Percentiles rank a stretch among this genome's conserved stretches.
phyloP scores from a whole-genome alignment of 768 basidiomycete genomes.

The Mycena metata region DNA sequence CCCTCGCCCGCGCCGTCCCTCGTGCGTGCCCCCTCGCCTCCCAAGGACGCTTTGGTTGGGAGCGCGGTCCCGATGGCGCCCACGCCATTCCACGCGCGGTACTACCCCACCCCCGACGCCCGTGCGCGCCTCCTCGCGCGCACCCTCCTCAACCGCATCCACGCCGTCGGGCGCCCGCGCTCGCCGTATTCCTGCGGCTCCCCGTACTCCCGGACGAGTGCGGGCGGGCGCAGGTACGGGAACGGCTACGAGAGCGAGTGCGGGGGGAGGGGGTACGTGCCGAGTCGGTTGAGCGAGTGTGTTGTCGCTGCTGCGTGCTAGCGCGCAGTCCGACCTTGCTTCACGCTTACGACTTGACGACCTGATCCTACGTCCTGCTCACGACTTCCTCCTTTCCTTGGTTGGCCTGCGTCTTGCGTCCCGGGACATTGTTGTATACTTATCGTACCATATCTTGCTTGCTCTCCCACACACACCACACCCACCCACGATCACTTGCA shows the following conservation, averaged over 20 bases:
- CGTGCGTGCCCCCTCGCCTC: neutral
- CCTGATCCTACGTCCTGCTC: no score
- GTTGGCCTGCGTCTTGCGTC: no score
- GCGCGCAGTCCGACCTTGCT: neutral
- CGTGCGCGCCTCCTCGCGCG: conserved; percentile 37
- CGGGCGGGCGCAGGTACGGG: no score
- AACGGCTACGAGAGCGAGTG: conserved; percentile 33
- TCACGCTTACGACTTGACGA: no score
- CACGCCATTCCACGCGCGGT: conserved; percentile 35
- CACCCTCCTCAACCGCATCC: conserved; percentile 35
- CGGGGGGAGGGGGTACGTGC: conserved; percentile 27
- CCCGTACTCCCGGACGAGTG: neutral
- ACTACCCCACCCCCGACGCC: conserved; percentile 39
- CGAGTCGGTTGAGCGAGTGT: conserved; percentile 35
- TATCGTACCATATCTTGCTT: no score
- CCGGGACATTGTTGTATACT: no score
- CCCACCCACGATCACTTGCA: no score
- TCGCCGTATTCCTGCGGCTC: neutral
- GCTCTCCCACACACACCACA: no score
- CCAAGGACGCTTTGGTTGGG: neutral
- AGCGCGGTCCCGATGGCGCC: conserved; percentile 10
- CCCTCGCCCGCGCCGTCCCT: neutral
- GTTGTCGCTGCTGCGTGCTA: conserved; percentile 13
- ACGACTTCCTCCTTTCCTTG: no score
- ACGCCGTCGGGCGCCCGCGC: conserved; percentile 39